These are phyloP conservation scores for Tulasnella sp. DNA, from an alignment of 768 basidiomycete genomes.

Conservation along the genomic window DNA sequence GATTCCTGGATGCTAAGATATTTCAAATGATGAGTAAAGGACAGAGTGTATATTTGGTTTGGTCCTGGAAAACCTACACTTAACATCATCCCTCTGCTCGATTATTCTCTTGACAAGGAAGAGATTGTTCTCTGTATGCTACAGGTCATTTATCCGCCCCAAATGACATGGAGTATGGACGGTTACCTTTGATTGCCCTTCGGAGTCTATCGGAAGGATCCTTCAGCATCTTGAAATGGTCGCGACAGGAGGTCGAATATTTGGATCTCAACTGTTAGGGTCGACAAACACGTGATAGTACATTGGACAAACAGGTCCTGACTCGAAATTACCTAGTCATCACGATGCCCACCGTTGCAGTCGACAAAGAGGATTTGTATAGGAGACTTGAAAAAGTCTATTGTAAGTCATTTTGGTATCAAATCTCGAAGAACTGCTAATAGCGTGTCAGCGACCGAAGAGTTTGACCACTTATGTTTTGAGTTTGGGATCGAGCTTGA, in stretches of 20 bases:
- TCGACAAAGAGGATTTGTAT: conserved; percentile 93
- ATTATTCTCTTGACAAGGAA: conserved; percentile 82
- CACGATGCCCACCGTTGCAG: conserved; percentile 83
- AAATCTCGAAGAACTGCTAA: conserved; percentile 13
- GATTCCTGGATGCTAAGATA: too few relatives aligned
- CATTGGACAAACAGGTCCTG: conserved; percentile 5
- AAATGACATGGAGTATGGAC: not conserved
- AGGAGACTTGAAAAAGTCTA: conserved; percentile 70
- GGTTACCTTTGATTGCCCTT: conserved; percentile 16
- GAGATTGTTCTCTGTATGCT: conserved; percentile 82
- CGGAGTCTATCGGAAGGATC: conserved; percentile 17
- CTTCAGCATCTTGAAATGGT: conserved; percentile 4
- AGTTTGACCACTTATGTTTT: conserved; percentile 91
- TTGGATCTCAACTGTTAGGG: not conserved
- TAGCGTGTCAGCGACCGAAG: conserved; percentile 58
- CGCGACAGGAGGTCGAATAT: not conserved
- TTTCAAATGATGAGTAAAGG: too few relatives aligned
- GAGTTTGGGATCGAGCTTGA: conserved; percentile 96
- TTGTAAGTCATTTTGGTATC: conserved; percentile 35
- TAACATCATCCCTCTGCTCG: conserved; percentile 25
- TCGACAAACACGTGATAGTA: too few relatives aligned
- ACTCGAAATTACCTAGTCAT: conserved; percentile 1
- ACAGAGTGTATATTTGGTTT: too few relatives aligned
- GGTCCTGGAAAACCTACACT: conserved; percentile 4
- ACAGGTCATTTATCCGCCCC: not conserved